Evolutionary conservation across 352 stramenopile genomes (phyloP).

Genomic region (Globisporangium recalcitrans): DNA sequence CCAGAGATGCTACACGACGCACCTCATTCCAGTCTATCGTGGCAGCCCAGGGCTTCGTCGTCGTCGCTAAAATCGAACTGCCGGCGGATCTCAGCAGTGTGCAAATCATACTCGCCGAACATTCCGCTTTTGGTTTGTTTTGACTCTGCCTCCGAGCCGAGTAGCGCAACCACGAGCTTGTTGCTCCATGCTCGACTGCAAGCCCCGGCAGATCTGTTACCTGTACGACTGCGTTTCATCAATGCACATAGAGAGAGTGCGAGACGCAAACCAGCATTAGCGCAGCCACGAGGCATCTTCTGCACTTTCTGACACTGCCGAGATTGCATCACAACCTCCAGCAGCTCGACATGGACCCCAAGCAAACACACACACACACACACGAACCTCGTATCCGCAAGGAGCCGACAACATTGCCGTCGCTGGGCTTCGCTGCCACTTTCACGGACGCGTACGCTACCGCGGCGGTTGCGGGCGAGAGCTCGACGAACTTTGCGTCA

Average conservation of each 20-base stretch:
- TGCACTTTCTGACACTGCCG: too few relatives aligned
- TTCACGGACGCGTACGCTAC: slow-evolving; percentile 47
- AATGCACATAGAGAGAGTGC: background rate
- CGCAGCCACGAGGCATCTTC: too few relatives aligned
- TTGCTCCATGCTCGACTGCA: slow-evolving; percentile 12
- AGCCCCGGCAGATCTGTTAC: slow-evolving; percentile 45
- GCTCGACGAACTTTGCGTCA: slow-evolving; percentile 14
- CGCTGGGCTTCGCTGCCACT: slow-evolving; percentile 36
- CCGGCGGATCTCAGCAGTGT: slow-evolving; percentile 37
- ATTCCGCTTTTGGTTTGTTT: slow-evolving; percentile 23
- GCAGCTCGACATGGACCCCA: too few relatives aligned
- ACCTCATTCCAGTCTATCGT: slow-evolving; percentile 56
- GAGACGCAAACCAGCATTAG: background rate
- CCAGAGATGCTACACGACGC: background rate
- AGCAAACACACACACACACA: too few relatives aligned
- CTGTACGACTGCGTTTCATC: slow-evolving; percentile 30
- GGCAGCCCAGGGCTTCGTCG: slow-evolving; percentile 31
- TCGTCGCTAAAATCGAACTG: slow-evolving; percentile 33
- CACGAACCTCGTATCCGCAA: slow-evolving; percentile 54
- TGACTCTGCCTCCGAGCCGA: slow-evolving; percentile 18
- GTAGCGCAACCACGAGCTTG: slow-evolving; percentile 56
- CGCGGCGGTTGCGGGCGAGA: slow-evolving; percentile 47
- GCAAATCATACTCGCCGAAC: slow-evolving; percentile 34
- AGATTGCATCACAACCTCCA: background rate
- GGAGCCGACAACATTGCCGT: slow-evolving; percentile 34